Percentiles rank a stretch among this genome's conserved stretches.
Evolutionary conservation across 2,329 filamentous ascomycete species (phyloP).

Genomic region (Fusarium albosuccineum): DNA sequence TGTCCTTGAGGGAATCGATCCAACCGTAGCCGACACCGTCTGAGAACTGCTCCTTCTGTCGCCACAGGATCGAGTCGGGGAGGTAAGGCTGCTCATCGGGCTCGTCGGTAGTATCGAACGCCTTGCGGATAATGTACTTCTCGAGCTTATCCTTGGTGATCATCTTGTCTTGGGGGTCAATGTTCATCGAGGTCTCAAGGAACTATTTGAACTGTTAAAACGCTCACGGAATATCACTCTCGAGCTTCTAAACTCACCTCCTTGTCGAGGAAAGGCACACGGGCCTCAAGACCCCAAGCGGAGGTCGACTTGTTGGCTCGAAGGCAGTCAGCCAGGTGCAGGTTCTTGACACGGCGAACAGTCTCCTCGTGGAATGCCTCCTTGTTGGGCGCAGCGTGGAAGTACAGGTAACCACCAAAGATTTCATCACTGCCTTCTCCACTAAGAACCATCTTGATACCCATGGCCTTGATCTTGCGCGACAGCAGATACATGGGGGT

Average conservation of each 20-base stretch:
- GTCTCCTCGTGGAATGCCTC: constrained; percentile 96
- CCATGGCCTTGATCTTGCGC: constrained; percentile 99
- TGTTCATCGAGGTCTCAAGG: constrained; percentile 91
- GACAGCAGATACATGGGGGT: constrained; percentile 99
- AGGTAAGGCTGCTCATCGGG: constrained; percentile 86
- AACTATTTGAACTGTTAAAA: constrained; percentile 67
- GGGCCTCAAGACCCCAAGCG: constrained; percentile 97
- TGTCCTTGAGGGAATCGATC: constrained; percentile 98
- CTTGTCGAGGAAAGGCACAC: constrained; percentile 98
- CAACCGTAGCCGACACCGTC: constrained; percentile 99
- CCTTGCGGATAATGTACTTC: constrained; percentile 98
- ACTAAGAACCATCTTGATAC: constrained; percentile 98
- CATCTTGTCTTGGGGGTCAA: constrained; percentile 96
- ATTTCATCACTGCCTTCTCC: constrained; percentile 98
- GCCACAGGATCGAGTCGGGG: constrained; percentile 95
- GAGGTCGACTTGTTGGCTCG: constrained; percentile 99
- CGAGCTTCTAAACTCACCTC: constrained; percentile 61
- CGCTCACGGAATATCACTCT: not conserved
- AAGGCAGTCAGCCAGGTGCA: constrained; percentile 95
- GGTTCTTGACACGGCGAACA: constrained; percentile 93
- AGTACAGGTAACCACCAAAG: constrained; percentile 98
- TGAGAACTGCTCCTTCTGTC: constrained; percentile 99
- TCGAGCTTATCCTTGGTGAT: constrained; percentile 91
- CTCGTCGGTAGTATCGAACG: constrained; percentile 93
- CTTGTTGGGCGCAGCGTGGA: constrained; percentile 93